Percentiles rank a stretch among this genome's conserved stretches.
phyloP scores from a whole-genome alignment of 2,329 filamentous ascomycete genomes.

The Fusarium brevicatenulatum region DNA sequence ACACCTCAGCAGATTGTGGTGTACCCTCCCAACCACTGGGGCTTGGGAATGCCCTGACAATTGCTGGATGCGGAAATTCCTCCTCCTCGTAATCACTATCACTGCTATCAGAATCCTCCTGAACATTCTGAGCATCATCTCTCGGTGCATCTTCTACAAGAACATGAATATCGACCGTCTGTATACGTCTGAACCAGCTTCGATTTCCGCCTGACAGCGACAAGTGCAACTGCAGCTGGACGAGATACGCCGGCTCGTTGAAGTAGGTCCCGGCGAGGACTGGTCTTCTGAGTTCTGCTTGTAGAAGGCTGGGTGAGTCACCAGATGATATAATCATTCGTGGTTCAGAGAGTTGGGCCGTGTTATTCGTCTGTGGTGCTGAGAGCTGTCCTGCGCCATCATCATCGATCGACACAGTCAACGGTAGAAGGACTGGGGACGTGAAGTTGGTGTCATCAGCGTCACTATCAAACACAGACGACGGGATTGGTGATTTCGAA shows the following conservation, averaged over 20 bases:
- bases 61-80: neutral
- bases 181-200: neutral
- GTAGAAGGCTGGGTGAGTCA: neutral
- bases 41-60: neutral
- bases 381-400: neutral
- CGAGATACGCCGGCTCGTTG: neutral
- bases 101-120: neutral
- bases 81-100: neutral
- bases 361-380: neutral
- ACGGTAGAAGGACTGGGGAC: neutral
- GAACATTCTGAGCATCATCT: neutral
- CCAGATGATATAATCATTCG: neutral
- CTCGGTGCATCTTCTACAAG: neutral
- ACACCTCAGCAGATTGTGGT: neutral
- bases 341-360: neutral
- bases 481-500: neutral
- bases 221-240: neutral
- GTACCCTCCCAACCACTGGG: neutral
- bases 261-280: neutral
- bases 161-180: neutral
- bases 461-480: neutral
- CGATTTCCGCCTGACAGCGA: neutral
- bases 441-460: neutral
- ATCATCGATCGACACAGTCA: neutral
- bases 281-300: neutral